Base-by-base conservation (phyloP, 1,284 basidiomycete genomes). In the Puccinia hordei region DNA sequence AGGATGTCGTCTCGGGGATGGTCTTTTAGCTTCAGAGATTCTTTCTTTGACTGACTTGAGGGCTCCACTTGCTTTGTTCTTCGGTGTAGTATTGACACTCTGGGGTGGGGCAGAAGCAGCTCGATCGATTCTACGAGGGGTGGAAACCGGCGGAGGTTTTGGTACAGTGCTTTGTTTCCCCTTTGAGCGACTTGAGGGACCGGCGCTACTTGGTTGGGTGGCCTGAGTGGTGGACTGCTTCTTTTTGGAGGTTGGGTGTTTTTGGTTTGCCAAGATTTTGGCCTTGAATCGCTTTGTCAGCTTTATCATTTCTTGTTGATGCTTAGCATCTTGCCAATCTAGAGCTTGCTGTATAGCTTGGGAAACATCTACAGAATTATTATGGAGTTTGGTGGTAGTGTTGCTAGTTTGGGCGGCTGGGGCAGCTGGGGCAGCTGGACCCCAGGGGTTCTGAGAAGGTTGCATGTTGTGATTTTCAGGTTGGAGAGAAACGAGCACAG, bases 1-100 rank as follows among this genome's bases (percentile, higher is more conserved):
- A n/a, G n/a, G n/a, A 41, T 75, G 73, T 24, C 73, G 59, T 27
- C 51, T 63, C 35, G 57, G 73, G 22, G 73, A 33, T 24, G 59
- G n/a, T 24, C 12, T 44, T 27, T 51, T 65, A 13, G 41, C 6
- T 44, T 44, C 41, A 13, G 41, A 1, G 30, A 57, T 57, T 27
- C 24, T 24, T 9, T 57, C 24, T 8, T 15, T 57, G 55, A 30
- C 55, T 0, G 55, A 61, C 59, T 61, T 61, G 30, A 61, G 30
- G 8, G 59, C 2, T 8, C 12, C 17, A 17, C 35, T 35, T 6
- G 59, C 17, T 61, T 33, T 33, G 59, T 6, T 68, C 35, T 68
- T 38, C 22, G 65, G 30, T 30, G 65, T 68, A 27, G 41, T 0
- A 17, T 69, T 69, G 15, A 24, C 49, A 51, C 24, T 27, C 22